Percentiles rank a stretch among this genome's conserved stretches.
These are phyloP conservation scores for Baorangia bicolor DNA, from an alignment of 768 basidiomycete genomes.

Conservation along the genomic window DNA sequence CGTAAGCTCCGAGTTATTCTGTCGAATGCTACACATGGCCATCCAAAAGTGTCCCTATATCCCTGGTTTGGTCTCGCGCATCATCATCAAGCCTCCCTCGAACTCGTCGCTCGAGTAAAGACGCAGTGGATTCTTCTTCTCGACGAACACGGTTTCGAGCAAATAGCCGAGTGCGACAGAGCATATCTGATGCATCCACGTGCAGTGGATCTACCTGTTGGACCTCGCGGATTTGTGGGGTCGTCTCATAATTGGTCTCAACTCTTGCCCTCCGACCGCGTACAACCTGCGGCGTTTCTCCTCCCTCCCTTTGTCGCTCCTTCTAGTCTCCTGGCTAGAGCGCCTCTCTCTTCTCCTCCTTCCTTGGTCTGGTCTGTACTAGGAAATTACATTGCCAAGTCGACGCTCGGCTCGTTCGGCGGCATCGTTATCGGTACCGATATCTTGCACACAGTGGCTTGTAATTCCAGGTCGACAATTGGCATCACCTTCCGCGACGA, in stretches of 20 bases:
- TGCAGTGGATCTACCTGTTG: slow-evolving; percentile 37
- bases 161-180: slow-evolving; percentile 34
- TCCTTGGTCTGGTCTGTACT: slow-evolving; percentile 27
- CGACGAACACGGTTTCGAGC: slow-evolving; percentile 43
- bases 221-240: slow-evolving; percentile 38
- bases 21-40: slow-evolving; percentile 26
- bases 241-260: slow-evolving; percentile 30
- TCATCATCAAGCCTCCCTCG: slow-evolving; percentile 33
- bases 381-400: slow-evolving; percentile 28
- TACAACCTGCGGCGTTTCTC: slow-evolving; percentile 48
- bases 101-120: slow-evolving; percentile 37
- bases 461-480: background rate
- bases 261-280: slow-evolving; percentile 28
- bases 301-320: slow-evolving; percentile 62
- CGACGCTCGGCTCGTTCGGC: slow-evolving; percentile 33
- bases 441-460: background rate
- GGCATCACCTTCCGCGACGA: background rate
- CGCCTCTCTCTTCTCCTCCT: slow-evolving; percentile 18
- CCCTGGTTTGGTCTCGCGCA: slow-evolving; percentile 27
- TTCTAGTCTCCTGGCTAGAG: slow-evolving; percentile 17
- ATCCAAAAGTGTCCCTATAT: slow-evolving; percentile 45
- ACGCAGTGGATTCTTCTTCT: slow-evolving; percentile 55
- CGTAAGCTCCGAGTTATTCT: slow-evolving; percentile 36
- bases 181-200: slow-evolving; percentile 44
- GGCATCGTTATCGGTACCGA: slow-evolving; percentile 37